phyloP scores from a whole-genome alignment of 2,329 filamentous ascomycete species.

The Penicillium freii region DNA sequence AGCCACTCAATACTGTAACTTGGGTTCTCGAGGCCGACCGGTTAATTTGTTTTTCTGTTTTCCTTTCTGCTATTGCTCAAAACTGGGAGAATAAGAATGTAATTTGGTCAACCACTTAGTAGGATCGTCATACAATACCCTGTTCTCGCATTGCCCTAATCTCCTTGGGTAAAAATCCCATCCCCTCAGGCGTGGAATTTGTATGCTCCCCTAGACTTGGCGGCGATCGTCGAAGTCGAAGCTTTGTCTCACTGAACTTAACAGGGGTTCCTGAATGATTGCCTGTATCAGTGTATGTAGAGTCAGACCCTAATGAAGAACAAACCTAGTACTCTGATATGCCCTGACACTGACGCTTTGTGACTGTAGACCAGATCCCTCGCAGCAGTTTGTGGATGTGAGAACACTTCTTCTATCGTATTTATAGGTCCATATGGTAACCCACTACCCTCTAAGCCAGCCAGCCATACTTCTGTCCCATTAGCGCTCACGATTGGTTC shows the following conservation, averaged over 20 bases:
- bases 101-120: neutral
- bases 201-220: constrained; percentile 36
- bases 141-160: neutral
- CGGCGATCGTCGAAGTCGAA: constrained; percentile 22
- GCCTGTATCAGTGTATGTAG: neutral
- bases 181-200: constrained; percentile 23
- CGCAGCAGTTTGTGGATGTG: constrained; percentile 45
- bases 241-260: constrained; percentile 34
- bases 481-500: constrained; percentile 35
- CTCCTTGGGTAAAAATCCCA: constrained; percentile 17
- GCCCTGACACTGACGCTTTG: constrained; percentile 22
- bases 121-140: neutral
- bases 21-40: neutral
- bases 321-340: constrained; percentile 31
- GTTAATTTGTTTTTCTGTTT: no score
- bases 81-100: neutral
- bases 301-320: neutral
- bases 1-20: neutral
- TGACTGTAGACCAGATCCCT: constrained; percentile 39
- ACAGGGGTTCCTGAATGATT: constrained; percentile 22
- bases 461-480: constrained; percentile 44
- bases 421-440: constrained; percentile 51
- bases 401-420: constrained; percentile 44
- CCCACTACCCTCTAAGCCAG: constrained; percentile 43
- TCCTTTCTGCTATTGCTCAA: neutral